Evolutionary conservation across 306 rosid species (phyloP).

Genomic region (Prunus mume): DNA sequence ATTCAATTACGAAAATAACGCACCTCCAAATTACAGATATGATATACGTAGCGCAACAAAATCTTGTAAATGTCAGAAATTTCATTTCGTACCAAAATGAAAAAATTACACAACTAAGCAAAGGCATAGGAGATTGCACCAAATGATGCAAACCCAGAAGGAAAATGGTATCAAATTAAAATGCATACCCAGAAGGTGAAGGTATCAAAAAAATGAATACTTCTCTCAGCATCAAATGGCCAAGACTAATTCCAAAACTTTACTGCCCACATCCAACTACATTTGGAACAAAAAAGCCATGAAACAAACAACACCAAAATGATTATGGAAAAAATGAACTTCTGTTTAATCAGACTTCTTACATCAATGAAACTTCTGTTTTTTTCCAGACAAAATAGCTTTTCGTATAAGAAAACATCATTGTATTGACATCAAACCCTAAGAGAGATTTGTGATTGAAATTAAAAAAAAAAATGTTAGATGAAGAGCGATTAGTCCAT

Average conservation of each 20-base stretch:
- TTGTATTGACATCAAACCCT: conserved; percentile 31
- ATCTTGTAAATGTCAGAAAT: conserved; percentile 5
- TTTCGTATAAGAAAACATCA: conserved; percentile 10
- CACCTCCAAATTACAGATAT: background rate
- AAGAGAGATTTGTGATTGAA: conserved; percentile 22
- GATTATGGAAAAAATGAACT: background rate
- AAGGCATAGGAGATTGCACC: conserved; percentile 12
- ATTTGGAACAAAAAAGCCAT: background rate
- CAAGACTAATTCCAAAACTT: background rate
- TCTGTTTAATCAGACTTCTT: conserved; percentile 1
- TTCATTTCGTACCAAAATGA: background rate
- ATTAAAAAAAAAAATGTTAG: conserved; percentile 6
- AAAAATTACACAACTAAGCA: conserved; percentile 20
- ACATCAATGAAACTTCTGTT: conserved; percentile 9
- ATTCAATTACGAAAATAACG: background rate
- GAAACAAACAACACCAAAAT: background rate
- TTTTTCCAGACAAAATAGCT: too few species aligned
- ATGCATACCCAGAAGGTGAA: conserved; percentile 6
- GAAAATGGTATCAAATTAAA: background rate
- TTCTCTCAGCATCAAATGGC: conserved; percentile 10
- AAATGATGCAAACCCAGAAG: conserved; percentile 11
- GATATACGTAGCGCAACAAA: conserved; percentile 10
- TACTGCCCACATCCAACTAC: background rate
- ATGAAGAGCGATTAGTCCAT: conserved; percentile 27
- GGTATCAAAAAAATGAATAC: conserved; percentile 8